Percentiles rank a stretch among this genome's conserved stretches.
These are phyloP conservation scores for Emericellopsis atlantica DNA, from an alignment of 2,329 filamentous ascomycete genomes.

Conservation along the genomic window DNA sequence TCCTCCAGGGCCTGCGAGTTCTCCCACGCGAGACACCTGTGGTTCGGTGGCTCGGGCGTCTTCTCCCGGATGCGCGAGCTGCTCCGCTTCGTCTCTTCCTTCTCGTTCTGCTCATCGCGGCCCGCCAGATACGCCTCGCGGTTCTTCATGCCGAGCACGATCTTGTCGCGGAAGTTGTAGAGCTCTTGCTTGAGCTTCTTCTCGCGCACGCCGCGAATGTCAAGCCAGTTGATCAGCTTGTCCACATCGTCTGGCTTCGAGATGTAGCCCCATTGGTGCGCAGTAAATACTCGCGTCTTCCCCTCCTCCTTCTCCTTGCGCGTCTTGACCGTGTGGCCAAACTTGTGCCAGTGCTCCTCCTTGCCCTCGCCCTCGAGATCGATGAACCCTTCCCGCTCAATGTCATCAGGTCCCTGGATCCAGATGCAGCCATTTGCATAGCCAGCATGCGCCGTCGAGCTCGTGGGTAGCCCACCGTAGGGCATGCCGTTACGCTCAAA, in stretches of 20 bases:
- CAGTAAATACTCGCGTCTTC: conserved; percentile 60
- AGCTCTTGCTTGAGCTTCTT: conserved; percentile 81
- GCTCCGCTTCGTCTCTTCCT: conserved; percentile 26
- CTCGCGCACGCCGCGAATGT: conserved; percentile 77
- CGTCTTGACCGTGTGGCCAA: conserved; percentile 73
- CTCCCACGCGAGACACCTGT: conserved; percentile 40
- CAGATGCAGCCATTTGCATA: conserved; percentile 94
- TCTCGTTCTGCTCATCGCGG: conserved; percentile 17
- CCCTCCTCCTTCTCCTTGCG: conserved; percentile 82
- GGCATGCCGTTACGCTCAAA: conserved; percentile 99
- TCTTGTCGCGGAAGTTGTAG: conserved; percentile 60
- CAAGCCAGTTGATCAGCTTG: conserved; percentile 74
- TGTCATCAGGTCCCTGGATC: conserved; percentile 88
- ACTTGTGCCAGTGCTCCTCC: conserved; percentile 62
- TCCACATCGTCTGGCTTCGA: conserved; percentile 70
- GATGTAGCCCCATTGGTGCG: conserved; percentile 83
- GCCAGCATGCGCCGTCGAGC: conserved; percentile 73
- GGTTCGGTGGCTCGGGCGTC: conserved; percentile 29
- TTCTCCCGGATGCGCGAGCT: conserved; percentile 32
- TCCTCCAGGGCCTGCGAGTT: conserved; percentile 46
- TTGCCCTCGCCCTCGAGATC: conserved; percentile 61
- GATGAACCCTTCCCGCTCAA: conserved; percentile 78
- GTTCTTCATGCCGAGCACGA: conserved; percentile 67
- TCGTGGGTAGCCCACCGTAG: conserved; percentile 74
- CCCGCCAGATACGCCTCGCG: conserved; percentile 55